Evolutionary conservation across 192 early-diverging fungal species (phyloP).

Genomic region (Coemansia sp.): DNA sequence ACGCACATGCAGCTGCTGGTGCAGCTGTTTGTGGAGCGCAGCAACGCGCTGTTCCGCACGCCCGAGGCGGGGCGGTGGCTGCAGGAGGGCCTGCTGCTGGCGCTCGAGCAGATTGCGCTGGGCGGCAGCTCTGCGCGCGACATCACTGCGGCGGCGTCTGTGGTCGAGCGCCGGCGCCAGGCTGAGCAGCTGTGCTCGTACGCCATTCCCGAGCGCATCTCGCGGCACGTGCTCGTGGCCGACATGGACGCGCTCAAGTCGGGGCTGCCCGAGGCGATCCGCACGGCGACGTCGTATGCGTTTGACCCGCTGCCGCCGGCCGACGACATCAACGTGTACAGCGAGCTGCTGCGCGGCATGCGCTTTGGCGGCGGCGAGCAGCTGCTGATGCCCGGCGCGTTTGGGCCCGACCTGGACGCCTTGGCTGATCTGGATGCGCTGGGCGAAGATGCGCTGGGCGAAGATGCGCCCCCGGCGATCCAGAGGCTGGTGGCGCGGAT

Average conservation of each 20-base stretch:
- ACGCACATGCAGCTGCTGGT: constrained; percentile 63
- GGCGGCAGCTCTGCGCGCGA: background rate
- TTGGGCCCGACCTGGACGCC: constrained; percentile 9
- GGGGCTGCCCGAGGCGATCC: constrained; percentile 32
- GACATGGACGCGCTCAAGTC: constrained; percentile 46
- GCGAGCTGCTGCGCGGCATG: constrained; percentile 18
- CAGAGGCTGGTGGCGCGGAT: constrained; percentile 20
- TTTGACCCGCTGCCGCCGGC: constrained; percentile 50
- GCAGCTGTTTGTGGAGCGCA: constrained; percentile 72
- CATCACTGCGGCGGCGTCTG: background rate
- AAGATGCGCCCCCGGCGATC: constrained; percentile 11
- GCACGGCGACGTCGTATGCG: constrained; percentile 30
- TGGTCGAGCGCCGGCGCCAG: constrained; percentile 4
- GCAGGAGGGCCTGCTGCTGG: constrained; percentile 46
- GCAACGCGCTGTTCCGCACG: constrained; percentile 77
- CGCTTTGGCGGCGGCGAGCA: too few relatives aligned
- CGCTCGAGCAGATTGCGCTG: constrained; percentile 29
- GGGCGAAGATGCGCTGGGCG: constrained; percentile 13
- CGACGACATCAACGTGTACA: constrained; percentile 38
- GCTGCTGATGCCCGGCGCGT: constrained; percentile 33
- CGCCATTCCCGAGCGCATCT: constrained; percentile 38
- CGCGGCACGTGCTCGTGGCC: constrained; percentile 47
- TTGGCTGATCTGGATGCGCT: background rate
- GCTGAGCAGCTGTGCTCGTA: constrained; percentile 38
- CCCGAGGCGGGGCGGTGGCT: constrained; percentile 64